Conservation (phyloP, 768 basidiomycete genomes). For the Tephrocybe sp. region DNA sequence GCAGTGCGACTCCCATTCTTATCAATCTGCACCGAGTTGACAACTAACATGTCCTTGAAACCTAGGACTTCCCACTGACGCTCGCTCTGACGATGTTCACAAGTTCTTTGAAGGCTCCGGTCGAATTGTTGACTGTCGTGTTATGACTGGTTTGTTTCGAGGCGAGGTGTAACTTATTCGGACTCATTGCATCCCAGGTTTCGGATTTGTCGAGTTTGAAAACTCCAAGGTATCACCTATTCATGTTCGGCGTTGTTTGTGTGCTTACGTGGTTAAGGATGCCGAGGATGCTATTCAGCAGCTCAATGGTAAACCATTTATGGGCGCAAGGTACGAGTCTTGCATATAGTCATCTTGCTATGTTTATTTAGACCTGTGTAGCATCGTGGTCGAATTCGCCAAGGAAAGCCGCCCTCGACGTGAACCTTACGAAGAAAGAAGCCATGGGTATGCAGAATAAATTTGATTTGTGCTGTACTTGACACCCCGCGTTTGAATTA, state of each 20-base stretch:
- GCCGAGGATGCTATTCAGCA: constrained; percentile 90
- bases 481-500: constrained; percentile 13
- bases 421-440: constrained; percentile 63
- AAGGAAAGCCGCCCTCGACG: constrained; percentile 88
- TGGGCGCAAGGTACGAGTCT: constrained; percentile 72
- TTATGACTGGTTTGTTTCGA: constrained; percentile 79
- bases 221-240: constrained; percentile 54
- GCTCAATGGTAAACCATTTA: constrained; percentile 85
- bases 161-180: constrained; percentile 13
- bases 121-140: constrained; percentile 84
- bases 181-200: constrained; percentile 50
- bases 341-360: neutral
- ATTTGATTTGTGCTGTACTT: constrained; percentile 1
- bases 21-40: constrained; percentile 1
- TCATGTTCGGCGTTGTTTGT: constrained; percentile 5
- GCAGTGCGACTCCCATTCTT: constrained; percentile 48
- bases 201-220: constrained; percentile 97
- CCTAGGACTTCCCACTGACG: constrained; percentile 78
- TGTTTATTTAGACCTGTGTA: constrained; percentile 24
- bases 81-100: constrained; percentile 78
- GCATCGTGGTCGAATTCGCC: constrained; percentile 95
- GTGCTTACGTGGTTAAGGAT: constrained; percentile 48
- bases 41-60: neutral
- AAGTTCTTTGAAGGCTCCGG: constrained; percentile 92
- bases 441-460: constrained; percentile 48